These are phyloP conservation scores for Chimonanthus praecox DNA, from an alignment of 164 flowering plant genomes.

Conservation along the genomic window DNA sequence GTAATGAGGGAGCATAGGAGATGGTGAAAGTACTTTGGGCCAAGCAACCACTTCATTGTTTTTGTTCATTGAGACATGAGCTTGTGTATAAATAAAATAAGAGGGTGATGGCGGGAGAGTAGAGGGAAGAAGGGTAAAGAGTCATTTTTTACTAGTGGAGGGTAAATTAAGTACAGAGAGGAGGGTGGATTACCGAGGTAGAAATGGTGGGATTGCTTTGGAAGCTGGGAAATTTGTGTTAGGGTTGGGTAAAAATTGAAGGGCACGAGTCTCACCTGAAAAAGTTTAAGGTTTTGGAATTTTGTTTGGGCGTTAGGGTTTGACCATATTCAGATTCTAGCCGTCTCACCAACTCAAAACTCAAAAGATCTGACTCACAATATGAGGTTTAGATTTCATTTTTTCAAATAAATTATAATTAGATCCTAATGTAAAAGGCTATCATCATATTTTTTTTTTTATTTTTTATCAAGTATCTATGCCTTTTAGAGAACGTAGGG, in stretches of 20 bases:
- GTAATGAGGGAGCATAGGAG: slow-evolving; percentile 54
- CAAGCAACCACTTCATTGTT: slow-evolving; percentile 32
- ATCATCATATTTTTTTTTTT: too few species aligned
- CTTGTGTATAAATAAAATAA: background rate
- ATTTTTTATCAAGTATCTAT: too few species aligned
- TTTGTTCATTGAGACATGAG: background rate
- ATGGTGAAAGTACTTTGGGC: slow-evolving; percentile 58
- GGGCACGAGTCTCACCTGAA: slow-evolving; percentile 23
- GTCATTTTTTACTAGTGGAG: slow-evolving; percentile 16
- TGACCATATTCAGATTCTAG: too few species aligned
- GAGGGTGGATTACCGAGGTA: slow-evolving; percentile 50
- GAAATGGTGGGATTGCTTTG: slow-evolving; percentile 67
- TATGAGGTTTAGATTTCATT: too few species aligned
- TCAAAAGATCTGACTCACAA: too few species aligned
- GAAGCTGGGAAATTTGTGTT: slow-evolving; percentile 33
- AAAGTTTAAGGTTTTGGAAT: slow-evolving; percentile 26
- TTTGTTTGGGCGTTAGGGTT: too few species aligned
- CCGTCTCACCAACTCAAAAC: too few species aligned
- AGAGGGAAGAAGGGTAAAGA: slow-evolving; percentile 12
- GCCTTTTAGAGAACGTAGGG: too few species aligned
- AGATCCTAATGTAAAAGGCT: too few species aligned
- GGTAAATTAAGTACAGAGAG: slow-evolving; percentile 12
- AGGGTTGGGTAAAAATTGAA: slow-evolving; percentile 12
- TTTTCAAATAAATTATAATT: too few species aligned
- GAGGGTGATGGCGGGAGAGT: slow-evolving; percentile 21